Conservation (phyloP, 108 stramenopile species). For the Parmales sp. region DNA sequence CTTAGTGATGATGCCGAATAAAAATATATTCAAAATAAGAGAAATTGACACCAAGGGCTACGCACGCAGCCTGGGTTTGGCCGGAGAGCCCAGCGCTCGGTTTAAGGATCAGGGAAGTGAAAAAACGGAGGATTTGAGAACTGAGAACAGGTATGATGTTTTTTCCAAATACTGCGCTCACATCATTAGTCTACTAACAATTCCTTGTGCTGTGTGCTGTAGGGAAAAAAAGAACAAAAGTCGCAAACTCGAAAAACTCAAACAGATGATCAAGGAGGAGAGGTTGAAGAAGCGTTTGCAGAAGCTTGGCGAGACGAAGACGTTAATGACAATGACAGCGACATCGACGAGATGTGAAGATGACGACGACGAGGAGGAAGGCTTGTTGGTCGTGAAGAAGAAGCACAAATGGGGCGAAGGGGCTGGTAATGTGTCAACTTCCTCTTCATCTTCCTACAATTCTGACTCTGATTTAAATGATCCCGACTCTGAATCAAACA, state of each 20-base stretch:
- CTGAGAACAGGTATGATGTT: too few species aligned
- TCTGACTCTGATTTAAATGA: neutral
- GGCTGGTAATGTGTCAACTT: constrained; percentile 16
- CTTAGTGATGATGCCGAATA: constrained; percentile 75
- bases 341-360: constrained; percentile 9
- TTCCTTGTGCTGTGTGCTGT: too few species aligned
- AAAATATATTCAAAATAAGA: constrained; percentile 55
- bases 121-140: constrained; percentile 45
- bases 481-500: neutral
- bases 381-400: constrained; percentile 60
- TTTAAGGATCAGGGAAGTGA: constrained; percentile 51
- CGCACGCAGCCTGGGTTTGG: constrained; percentile 77
- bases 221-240: constrained; percentile 82
- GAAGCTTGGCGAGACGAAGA: constrained; percentile 36
- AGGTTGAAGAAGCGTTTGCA: constrained; percentile 66
- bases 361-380: constrained; percentile 52
- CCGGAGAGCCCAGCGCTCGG: constrained; percentile 65
- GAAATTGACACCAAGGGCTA: constrained; percentile 69
- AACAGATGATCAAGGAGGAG: constrained; percentile 83
- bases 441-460: neutral
- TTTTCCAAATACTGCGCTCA: too few species aligned
- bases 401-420: constrained; percentile 46
- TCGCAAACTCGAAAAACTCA: constrained; percentile 73
- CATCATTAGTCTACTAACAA: too few species aligned
- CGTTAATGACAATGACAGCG: constrained; percentile 22